phyloP scores from a whole-genome alignment of 257 asterid species.

The Solanum piurae region DNA sequence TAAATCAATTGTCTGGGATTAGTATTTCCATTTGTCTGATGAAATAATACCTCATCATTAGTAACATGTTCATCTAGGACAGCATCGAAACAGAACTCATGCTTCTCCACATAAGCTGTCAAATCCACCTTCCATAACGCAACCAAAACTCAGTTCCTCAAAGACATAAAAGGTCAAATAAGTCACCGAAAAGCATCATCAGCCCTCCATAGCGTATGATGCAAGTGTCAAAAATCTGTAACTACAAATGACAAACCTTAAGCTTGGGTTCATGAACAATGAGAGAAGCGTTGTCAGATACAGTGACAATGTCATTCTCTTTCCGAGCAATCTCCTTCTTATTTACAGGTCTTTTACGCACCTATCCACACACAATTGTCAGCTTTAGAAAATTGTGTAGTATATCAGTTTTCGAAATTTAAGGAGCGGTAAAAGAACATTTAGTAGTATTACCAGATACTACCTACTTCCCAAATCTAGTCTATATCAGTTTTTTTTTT shows the following conservation, averaged over 20 bases:
- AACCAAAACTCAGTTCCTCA: slow-evolving; percentile 21
- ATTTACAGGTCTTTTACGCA: slow-evolving; percentile 94
- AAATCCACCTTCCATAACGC: slow-evolving; percentile 67
- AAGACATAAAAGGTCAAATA: not conserved
- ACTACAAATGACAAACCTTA: slow-evolving; percentile 44
- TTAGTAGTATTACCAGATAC: not conserved
- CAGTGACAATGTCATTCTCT: slow-evolving; percentile 87
- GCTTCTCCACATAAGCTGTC: slow-evolving; percentile 97
- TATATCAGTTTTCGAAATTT: not conserved
- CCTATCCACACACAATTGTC: slow-evolving; percentile 34
- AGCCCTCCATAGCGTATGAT: not conserved
- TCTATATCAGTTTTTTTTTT: not conserved
- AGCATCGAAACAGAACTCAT: slow-evolving; percentile 94
- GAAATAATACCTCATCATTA: slow-evolving; percentile 74
- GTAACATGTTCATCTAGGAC: slow-evolving; percentile 87
- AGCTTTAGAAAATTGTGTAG: not conserved
- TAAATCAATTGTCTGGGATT: not conserved
- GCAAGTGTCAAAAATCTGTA: not conserved
- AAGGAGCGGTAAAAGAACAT: not conserved
- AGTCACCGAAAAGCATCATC: not conserved
- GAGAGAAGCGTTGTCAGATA: slow-evolving; percentile 60
- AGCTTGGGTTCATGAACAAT: slow-evolving; percentile 84
- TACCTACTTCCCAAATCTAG: not conserved
- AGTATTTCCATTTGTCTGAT: not conserved
- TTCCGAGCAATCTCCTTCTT: slow-evolving; percentile 84